These are phyloP conservation scores for Dioszegia hungarica DNA, from an alignment of 768 basidiomycete species.

Conservation along the genomic window DNA sequence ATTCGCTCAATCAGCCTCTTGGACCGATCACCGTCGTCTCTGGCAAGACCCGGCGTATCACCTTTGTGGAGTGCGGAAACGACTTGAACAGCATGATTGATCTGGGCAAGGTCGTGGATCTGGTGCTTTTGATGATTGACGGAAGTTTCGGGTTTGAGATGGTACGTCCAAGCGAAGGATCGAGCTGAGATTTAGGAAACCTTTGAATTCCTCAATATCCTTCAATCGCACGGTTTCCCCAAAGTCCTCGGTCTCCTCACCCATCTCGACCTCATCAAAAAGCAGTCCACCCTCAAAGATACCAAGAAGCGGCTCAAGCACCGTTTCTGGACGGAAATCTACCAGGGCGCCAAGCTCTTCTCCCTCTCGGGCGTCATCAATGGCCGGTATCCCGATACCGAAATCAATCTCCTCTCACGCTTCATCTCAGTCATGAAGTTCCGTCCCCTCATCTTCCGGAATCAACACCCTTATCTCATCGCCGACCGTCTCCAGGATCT, in stretches of 20 bases:
- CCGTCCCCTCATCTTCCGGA: conserved; percentile 91
- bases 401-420: conserved; percentile 90
- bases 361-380: conserved; percentile 95
- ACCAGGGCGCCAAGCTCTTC: conserved; percentile 96
- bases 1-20: conserved; percentile 78
- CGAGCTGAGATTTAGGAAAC: conserved; percentile 65
- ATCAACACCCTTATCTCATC: conserved; percentile 88
- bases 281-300: conserved; percentile 71
- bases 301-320: conserved; percentile 95
- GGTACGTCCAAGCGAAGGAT: conserved; percentile 59
- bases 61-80: conserved; percentile 95
- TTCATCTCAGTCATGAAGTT: conserved; percentile 99
- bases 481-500: conserved; percentile 93
- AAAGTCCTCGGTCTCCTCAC: conserved; percentile 96
- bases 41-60: conserved; percentile 87
- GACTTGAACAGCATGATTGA: conserved; percentile 99
- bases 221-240: conserved; percentile 95
- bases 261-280: conserved; percentile 95
- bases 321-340: conserved; percentile 99
- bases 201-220: conserved; percentile 95
- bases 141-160: conserved; percentile 98
- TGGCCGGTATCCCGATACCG: conserved; percentile 92
- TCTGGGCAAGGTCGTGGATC: conserved; percentile 90
- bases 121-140: conserved; percentile 95
- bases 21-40: conserved; percentile 93